Conservation (phyloP, 306 rosid genomes). For the Rosa rugosa region DNA sequence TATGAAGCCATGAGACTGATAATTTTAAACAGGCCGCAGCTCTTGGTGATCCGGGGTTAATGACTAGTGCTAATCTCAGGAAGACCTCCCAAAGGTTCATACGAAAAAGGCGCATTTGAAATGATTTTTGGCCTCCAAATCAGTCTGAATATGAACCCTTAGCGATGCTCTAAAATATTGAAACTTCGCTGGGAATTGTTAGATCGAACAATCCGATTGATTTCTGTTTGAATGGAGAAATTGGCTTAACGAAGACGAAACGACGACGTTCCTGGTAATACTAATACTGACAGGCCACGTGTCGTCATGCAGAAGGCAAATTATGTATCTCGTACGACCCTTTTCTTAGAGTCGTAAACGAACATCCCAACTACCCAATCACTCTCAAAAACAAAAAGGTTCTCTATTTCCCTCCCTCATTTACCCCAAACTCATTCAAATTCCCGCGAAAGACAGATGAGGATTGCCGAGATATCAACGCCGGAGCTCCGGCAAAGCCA, state of each 20-base stretch:
- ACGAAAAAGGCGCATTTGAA: neutral
- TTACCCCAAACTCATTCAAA: neutral
- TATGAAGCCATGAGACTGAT: neutral
- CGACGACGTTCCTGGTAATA: neutral
- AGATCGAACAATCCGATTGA: no score
- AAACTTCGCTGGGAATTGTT: no score
- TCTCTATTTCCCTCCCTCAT: conserved; percentile 1
- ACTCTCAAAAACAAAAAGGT: neutral
- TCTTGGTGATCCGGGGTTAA: neutral
- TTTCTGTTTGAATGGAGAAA: no score
- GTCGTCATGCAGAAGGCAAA: neutral
- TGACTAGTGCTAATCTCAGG: neutral
- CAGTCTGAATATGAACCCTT: neutral
- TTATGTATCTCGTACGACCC: neutral
- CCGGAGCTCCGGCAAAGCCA: conserved; percentile 42
- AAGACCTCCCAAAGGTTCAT: neutral
- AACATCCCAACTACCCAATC: neutral
- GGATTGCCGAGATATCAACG: conserved; percentile 69
- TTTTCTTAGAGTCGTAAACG: neutral
- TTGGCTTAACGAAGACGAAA: neutral
- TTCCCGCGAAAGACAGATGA: conserved; percentile 76
- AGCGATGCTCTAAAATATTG: no score
- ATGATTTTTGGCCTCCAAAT: neutral
- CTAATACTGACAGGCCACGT: neutral
- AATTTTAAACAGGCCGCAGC: neutral